Percentiles rank a stretch among this genome's conserved stretches.
phyloP scores from a whole-genome alignment of 2,329 filamentous ascomycete genomes.

The Eutypa lata region DNA sequence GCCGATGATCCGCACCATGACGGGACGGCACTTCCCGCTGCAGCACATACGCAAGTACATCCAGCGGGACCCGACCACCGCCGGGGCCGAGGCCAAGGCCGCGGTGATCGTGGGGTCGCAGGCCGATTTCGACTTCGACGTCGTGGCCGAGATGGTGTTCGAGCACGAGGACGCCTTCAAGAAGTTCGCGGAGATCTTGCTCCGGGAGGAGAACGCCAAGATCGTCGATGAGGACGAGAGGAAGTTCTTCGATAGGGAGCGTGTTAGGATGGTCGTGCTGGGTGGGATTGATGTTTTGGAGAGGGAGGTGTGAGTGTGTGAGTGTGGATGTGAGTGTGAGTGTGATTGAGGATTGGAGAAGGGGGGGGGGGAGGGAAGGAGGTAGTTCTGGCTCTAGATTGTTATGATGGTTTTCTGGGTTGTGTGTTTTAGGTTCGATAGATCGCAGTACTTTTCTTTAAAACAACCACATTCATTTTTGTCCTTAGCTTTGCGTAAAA shows the following conservation, averaged over 20 bases:
- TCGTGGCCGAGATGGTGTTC: constrained; percentile 5
- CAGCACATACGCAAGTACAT: constrained; percentile 13
- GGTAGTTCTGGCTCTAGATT: too few relatives aligned
- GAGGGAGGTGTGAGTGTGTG: too few relatives aligned
- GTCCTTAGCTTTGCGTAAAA: too few relatives aligned
- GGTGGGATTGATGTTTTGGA: constrained; percentile 2
- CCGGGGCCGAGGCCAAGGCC: not conserved
- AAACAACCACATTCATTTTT: too few relatives aligned
- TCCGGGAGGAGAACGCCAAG: not conserved
- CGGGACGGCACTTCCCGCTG: constrained; percentile 7
- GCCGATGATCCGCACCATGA: constrained; percentile 7
- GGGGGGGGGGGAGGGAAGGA: too few relatives aligned
- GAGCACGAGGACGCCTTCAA: not conserved
- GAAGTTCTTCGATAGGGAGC: not conserved
- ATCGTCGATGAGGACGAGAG: constrained; percentile 2
- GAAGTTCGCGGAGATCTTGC: not conserved
- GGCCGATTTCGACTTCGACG: constrained; percentile 8
- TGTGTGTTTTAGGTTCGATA: too few relatives aligned
- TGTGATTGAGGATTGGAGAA: too few relatives aligned
- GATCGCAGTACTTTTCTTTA: too few relatives aligned
- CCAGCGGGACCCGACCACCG: not conserved
- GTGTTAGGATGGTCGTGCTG: not conserved
- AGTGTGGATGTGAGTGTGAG: too few relatives aligned
- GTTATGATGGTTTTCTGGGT: too few relatives aligned
- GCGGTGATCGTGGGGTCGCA: constrained; percentile 4